Conservation (phyloP, 2,329 filamentous ascomycete genomes). For the Mollisiaceae sp. region DNA sequence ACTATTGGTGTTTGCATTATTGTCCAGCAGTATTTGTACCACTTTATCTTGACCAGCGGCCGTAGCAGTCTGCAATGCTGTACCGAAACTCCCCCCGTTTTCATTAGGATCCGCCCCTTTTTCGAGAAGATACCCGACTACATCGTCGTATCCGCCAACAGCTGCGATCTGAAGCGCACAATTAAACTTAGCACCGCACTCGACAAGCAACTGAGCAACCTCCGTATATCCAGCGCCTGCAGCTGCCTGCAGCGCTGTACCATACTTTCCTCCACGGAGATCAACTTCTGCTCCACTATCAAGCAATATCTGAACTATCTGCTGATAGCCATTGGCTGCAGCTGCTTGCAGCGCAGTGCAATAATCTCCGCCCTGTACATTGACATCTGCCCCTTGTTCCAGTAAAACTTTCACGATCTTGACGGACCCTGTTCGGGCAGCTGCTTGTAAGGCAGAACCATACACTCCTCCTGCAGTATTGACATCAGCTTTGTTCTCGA, state of each 20-base stretch:
- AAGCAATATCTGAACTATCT: not conserved
- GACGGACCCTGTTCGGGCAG: not conserved
- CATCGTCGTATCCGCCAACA: not conserved
- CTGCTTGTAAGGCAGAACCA: not conserved
- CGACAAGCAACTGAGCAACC: not conserved
- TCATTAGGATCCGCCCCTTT: conserved; percentile 1
- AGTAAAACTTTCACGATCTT: not conserved
- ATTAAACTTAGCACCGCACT: not conserved
- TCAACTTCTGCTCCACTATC: not conserved
- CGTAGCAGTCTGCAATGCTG: not conserved
- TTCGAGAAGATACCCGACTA: not conserved
- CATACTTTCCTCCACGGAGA: not conserved
- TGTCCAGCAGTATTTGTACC: not conserved
- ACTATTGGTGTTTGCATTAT: not conserved
- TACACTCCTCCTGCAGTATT: not conserved
- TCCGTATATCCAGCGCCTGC: not conserved
- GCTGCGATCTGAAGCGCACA: conserved; percentile 18
- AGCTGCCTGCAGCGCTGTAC: not conserved
- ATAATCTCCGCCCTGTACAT: conserved; percentile 12
- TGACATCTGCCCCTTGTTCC: not conserved
- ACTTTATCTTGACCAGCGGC: not conserved
- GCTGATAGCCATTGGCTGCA: not conserved
- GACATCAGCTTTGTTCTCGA: not conserved
- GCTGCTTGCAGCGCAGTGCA: not conserved
- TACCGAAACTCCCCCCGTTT: not conserved